Conservation (phyloP, 495 filamentous ascomycete genomes). For the Penicillium angulare region DNA sequence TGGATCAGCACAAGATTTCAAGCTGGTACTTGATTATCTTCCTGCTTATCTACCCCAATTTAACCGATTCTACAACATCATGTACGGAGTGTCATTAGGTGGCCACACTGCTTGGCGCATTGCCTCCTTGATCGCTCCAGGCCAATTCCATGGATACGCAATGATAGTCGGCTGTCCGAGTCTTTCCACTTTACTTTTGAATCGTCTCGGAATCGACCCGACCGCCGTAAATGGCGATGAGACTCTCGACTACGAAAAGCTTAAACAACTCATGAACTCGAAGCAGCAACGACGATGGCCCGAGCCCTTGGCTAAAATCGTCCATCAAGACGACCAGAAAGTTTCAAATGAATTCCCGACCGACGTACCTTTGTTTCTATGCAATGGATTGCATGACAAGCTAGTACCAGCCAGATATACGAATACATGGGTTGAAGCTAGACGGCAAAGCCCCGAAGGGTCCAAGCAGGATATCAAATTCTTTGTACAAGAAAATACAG, state of each 20-base stretch:
- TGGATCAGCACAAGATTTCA: constrained; percentile 6
- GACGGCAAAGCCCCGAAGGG: not conserved
- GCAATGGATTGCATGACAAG: constrained; percentile 1
- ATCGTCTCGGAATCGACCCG: constrained; percentile 1
- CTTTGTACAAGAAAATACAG: constrained; percentile 4
- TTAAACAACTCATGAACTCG: not conserved
- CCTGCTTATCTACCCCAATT: constrained; percentile 2
- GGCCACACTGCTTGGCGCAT: constrained; percentile 5
- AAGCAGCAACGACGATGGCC: not conserved
- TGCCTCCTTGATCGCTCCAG: not conserved
- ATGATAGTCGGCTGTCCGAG: constrained; percentile 2
- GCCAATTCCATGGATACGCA: not conserved
- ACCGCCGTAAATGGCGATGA: not conserved
- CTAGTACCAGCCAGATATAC: constrained; percentile 1
- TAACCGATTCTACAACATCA: constrained; percentile 1
- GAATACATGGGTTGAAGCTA: not conserved
- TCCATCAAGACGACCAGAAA: not conserved
- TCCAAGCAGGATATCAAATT: not conserved
- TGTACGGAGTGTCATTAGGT: constrained; percentile 1
- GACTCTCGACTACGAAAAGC: not conserved
- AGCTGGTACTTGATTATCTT: constrained; percentile 2
- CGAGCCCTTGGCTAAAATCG: not conserved
- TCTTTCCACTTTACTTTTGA: not conserved
- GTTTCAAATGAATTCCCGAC: not conserved
- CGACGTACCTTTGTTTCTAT: not conserved